Base-by-base conservation (phyloP, 352 stramenopile species). In the Peronospora farinosa region DNA sequence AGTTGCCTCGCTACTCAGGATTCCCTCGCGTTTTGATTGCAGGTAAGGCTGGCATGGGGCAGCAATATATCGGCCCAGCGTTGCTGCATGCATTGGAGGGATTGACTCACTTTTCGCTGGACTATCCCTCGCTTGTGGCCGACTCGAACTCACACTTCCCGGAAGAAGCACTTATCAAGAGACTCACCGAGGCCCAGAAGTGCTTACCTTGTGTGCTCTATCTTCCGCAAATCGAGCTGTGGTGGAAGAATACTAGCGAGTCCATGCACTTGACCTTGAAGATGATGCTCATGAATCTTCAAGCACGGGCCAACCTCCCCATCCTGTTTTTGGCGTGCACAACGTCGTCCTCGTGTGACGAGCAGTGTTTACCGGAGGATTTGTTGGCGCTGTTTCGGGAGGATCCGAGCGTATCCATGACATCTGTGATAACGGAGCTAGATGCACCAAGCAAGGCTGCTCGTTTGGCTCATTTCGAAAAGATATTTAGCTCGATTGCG, bases 281-380 rank as follows among this genome's bases (percentile, higher is more conserved):
- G 64, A 86, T 93, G 74, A 80, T 92, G 76, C 55, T 94, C 21
- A 74, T 74, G 61, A 72, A 74, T 52, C 72, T 87, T 60, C 78
- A 90, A 54, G 67, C 65, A 23, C 75, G 79, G 25, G 51, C 73
- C 4, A 85, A 86, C 39, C 48, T 94, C 1, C 78, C 83, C 0
- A 64, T 94, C 5, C 46, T 94, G 19, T 87, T 94, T 43, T 56
- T 94, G n/a, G 80, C 83, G 1, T 82, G 69, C 23, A 87, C 82
- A 25, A 71, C 72, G 7, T 74, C 60, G 17, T 58, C 70, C 4
- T 56, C 65, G 0, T 52, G 49, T 31, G 43, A 59, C 0, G 44
- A 71, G 11, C 6, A 57, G 31, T 41, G 19, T 27, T 47, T 94
- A 21, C 75, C 83, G 1, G 30, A 65, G 4, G 72, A 67, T 7